Evolutionary conservation across 148 eudicot genomes (phyloP), one percentile per base, ranked within the genome.

Genomic region (Nepenthes gracilis): DNA sequence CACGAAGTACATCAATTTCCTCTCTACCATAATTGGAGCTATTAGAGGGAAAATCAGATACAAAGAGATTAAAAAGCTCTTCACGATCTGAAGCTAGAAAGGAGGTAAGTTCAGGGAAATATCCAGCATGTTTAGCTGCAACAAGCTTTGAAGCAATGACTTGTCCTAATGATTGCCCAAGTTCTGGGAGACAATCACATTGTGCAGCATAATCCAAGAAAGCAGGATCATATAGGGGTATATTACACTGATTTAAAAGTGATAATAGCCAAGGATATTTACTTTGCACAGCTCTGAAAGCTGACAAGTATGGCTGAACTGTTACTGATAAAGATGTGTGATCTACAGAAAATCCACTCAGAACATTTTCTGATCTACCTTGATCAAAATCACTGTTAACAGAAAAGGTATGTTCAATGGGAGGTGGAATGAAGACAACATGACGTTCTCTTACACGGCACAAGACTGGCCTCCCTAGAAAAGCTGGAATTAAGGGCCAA

Each of bases 401-500:
- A 62, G 80, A 68, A 59, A 70, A 59, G 15, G 73, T 51, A 65
- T 72, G 66, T 12, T 64, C 51, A 52, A 80, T 36, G 15, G 66
- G 72, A 3, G 99, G 89, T 55, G 96, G 92, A 74, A 93, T 63
- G 73, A 93, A 93, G 57, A 93, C 78, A 70, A 88, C 84, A 59
- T 75, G 78, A 9, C 96, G 84, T 59, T 89, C 95, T 75, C 82
- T 84, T 59, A 93, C 81, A 66, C 99, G 99, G 66, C 99, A 93
- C 57, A 93, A 75, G 70, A 93, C 75, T 60, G 84, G 86, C 69
- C 99, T 87, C 55, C 99, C 99, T 73, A 93, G 89, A 72, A 86
- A 85, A 76, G 96, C 95, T 60, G 99, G 99, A 73, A 93, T 81
- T 63, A 93, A 77, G 57, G 99, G 99, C 99, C 99, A 93, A 61